Base-by-base conservation (phyloP, 2,329 filamentous ascomycete species). In the Paraphoma chrysanthemicola region DNA sequence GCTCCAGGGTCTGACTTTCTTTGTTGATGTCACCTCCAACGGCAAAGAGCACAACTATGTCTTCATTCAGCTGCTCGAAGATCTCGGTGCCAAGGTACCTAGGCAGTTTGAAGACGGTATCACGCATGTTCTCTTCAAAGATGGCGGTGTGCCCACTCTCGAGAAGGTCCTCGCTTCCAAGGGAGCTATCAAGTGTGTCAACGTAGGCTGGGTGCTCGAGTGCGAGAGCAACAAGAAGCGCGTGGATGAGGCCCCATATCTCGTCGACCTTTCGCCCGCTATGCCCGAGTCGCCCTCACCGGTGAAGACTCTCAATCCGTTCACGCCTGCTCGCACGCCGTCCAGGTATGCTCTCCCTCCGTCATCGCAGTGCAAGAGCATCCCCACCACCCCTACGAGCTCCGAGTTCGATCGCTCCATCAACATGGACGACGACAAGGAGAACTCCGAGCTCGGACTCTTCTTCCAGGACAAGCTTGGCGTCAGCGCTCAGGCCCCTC, bases 61-160 rank as follows among this genome's bases (percentile, higher is more conserved):
- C 54, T 96, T 96, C 72, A 84, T 91, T 14, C 90, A 93, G 65
- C 82, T 96, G 6, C 83, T 96, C 18, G 86, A 83, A 8, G 87
- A 92, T 68, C 93, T 96, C 86, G 93, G 93, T 10, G 93, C 93
- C 17, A 85, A 86, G 44, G 92, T 91, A 67, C 84, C 93, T 43
- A 91, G 89, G 76, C 55, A 69, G 17, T 72, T 42, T 66, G 56
- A 93, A 89, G 89, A 89, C 76, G 90, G 89, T 5, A 91, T 96
- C 67, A 96, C 92, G 0, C 93, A 97, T 70, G 90, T 97, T 7
- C 87, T 97, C 6, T 97, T 88, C 81, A 97, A 96, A 75, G 93
- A 96, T 70, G 93, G 93, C 44, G 88, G 88, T 42, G 88, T 89
- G 69, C 83, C 89, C 28, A 96, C 92, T 0, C 78, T 97, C 63